Conservation (phyloP, 257 asterid genomes). For the Voacanga thouarsii region DNA sequence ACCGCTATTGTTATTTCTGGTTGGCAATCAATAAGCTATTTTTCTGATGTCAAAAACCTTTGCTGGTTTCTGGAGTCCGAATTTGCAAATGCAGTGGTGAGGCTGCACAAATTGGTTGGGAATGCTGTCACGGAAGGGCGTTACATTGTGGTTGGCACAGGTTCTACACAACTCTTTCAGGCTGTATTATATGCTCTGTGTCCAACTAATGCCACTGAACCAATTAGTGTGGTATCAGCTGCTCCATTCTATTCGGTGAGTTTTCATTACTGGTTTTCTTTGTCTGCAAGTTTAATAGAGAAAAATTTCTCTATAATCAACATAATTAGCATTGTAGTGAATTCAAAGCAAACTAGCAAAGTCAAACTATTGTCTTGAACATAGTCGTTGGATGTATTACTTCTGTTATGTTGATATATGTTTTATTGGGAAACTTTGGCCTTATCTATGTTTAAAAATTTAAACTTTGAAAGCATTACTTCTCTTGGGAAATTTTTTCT, state of each 20-base stretch:
- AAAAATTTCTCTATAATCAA: not conserved
- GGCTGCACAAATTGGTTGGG: slow-evolving; percentile 76
- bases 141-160: slow-evolving; percentile 86
- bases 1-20: slow-evolving; percentile 68
- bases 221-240: slow-evolving; percentile 75
- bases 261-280: not conserved
- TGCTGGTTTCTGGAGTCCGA: slow-evolving; percentile 95
- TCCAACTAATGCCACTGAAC: slow-evolving; percentile 54
- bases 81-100: slow-evolving; percentile 47
- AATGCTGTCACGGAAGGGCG: slow-evolving; percentile 70
- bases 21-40: slow-evolving; percentile 88
- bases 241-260: slow-evolving; percentile 92
- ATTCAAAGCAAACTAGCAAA: no score
- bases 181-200: slow-evolving; percentile 82
- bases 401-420: no score
- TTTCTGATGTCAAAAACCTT: slow-evolving; percentile 55
- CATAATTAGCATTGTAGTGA: not conserved
- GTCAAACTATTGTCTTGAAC: no score
- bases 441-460: no score
- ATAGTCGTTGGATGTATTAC: no score
- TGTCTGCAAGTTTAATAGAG: not conserved
- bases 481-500: not conserved
- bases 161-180: slow-evolving; percentile 87
- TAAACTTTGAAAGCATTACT: not conserved
- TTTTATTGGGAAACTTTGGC: no score